phyloP scores from a whole-genome alignment of 2,329 filamentous ascomycete genomes.

The Colletotrichum endophyticum region DNA sequence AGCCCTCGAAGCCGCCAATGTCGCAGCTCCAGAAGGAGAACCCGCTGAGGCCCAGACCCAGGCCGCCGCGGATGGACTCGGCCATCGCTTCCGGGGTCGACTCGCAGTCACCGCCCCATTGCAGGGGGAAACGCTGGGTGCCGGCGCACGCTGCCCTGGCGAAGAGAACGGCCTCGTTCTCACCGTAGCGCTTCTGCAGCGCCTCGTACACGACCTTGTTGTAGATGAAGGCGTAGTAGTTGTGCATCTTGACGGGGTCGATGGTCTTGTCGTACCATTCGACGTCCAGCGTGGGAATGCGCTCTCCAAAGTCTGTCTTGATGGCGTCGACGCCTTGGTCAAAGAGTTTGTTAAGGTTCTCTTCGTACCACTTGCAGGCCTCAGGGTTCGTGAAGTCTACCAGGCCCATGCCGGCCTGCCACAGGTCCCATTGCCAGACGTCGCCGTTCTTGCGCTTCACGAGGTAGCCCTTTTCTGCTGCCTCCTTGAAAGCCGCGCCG shows the following conservation, averaged over 20 bases:
- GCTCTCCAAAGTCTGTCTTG: slow-evolving; percentile 80
- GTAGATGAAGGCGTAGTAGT: slow-evolving; percentile 77
- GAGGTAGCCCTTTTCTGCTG: slow-evolving; percentile 70
- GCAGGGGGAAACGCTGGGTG: slow-evolving; percentile 71
- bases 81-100: slow-evolving; percentile 76
- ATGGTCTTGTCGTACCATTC: slow-evolving; percentile 64
- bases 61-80: slow-evolving; percentile 70
- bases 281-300: slow-evolving; percentile 70
- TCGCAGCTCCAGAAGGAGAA: slow-evolving; percentile 74
- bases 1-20: slow-evolving; percentile 75
- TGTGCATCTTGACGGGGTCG: slow-evolving; percentile 74
- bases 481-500: slow-evolving; percentile 68
- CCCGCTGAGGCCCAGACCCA: slow-evolving; percentile 67
- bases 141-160: slow-evolving; percentile 72
- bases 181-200: slow-evolving; percentile 58
- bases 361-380: slow-evolving; percentile 68
- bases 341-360: slow-evolving; percentile 67
- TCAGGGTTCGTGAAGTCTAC: slow-evolving; percentile 77
- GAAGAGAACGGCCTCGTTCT: slow-evolving; percentile 65
- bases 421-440: slow-evolving; percentile 78
- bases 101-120: slow-evolving; percentile 79
- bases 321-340: slow-evolving; percentile 73
- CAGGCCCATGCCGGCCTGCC: slow-evolving; percentile 79
- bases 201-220: slow-evolving; percentile 74
- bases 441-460: slow-evolving; percentile 73